Evolutionary conservation across 2,329 filamentous ascomycete genomes (phyloP).

Genomic region (Colletotrichum eremochloae): DNA sequence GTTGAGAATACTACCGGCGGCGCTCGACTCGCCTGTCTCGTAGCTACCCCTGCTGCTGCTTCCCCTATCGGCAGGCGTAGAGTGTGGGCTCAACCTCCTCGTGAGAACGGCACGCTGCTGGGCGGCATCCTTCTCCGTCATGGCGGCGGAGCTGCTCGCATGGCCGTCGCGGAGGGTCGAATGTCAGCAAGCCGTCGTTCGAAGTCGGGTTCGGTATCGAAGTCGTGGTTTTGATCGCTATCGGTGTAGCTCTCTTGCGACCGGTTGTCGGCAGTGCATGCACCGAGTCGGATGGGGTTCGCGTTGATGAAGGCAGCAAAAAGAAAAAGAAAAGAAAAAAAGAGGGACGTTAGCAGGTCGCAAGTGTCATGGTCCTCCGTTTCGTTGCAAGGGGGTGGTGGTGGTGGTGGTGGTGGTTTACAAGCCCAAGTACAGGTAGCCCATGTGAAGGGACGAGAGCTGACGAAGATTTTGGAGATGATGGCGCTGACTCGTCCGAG

Average conservation of each 20-base stretch:
- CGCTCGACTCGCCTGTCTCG: constrained; percentile 61
- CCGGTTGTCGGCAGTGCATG: neutral
- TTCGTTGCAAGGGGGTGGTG: constrained; percentile 34
- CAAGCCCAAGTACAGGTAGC: constrained; percentile 15
- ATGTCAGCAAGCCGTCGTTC: neutral
- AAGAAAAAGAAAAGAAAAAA: neutral
- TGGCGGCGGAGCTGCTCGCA: constrained; percentile 42
- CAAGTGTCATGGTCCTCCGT: constrained; percentile 26
- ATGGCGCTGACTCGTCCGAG: constrained; percentile 39
- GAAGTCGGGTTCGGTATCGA: neutral
- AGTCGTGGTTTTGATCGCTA: neutral
- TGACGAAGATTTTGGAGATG: constrained; percentile 37
- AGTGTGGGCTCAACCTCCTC: constrained; percentile 36
- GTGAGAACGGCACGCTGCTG: constrained; percentile 30
- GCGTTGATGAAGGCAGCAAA: neutral
- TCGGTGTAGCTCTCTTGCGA: constrained; percentile 4
- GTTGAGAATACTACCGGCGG: constrained; percentile 48
- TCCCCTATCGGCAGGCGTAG: constrained; percentile 45
- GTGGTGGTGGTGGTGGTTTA: constrained; percentile 1
- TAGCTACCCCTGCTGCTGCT: constrained; percentile 56
- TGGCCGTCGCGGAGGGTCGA: constrained; percentile 36
- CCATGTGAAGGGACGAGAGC: constrained; percentile 40
- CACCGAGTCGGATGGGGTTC: neutral
- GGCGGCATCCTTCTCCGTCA: constrained; percentile 44
- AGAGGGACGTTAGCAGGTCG: constrained; percentile 27